A percentile compares a stretch with the other conserved stretches of the same genome.
These are phyloP conservation scores for Dryas integrifolia DNA, from an alignment of 331 rosid genomes.

Conservation along the genomic window DNA sequence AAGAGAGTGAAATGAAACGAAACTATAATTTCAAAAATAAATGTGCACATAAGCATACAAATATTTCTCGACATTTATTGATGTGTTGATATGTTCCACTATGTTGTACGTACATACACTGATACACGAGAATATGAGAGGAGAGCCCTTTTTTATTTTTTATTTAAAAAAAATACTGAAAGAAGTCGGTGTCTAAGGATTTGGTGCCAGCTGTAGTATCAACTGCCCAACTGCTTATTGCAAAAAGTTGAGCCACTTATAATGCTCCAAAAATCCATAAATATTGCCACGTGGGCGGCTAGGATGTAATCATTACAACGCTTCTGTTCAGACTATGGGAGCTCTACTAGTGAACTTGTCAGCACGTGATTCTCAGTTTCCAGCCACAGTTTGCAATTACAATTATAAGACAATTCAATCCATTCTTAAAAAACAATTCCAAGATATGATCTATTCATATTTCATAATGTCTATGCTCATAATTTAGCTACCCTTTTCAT, in stretches of 20 bases:
- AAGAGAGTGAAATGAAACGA: no score
- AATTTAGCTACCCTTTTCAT: neutral
- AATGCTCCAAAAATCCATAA: conserved; percentile 25
- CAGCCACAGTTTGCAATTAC: neutral
- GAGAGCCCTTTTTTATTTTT: no score
- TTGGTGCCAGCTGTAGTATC: conserved; percentile 48
- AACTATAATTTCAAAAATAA: no score
- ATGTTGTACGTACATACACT: no score
- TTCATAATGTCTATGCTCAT: neutral
- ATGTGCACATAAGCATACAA: no score
- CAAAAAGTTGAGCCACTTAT: conserved; percentile 23
- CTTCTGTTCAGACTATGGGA: neutral
- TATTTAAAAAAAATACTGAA: neutral
- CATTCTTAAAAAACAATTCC: neutral
- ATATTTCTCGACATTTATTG: no score
- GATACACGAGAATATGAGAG: no score
- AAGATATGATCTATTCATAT: neutral
- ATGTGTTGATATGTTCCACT: no score
- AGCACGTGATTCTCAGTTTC: conserved; percentile 7
- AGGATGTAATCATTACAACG: conserved; percentile 3
- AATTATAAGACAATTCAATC: neutral
- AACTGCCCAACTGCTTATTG: conserved; percentile 63
- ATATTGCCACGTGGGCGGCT: conserved; percentile 40
- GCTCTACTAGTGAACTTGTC: neutral
- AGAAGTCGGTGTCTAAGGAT: conserved; percentile 47